phyloP scores from a whole-genome alignment of 1,284 basidiomycete genomes.

The Cryptococcus sp. region DNA sequence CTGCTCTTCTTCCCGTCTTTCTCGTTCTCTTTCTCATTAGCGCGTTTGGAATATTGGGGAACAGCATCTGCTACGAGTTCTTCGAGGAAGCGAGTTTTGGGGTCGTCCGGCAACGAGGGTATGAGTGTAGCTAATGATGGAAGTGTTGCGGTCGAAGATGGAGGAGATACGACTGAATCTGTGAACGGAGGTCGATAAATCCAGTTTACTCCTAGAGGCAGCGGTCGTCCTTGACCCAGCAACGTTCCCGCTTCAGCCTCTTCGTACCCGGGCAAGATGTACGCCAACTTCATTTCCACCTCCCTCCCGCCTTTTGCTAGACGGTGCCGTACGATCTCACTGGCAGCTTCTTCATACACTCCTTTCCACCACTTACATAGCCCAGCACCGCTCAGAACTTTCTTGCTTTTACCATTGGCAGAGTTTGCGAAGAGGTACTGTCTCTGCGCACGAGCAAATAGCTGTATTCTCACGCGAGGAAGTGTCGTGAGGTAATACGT shows the following conservation, averaged over 20 bases:
- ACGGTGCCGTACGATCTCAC: constrained; percentile 45
- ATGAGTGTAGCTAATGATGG: constrained; percentile 66
- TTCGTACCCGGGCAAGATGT: constrained; percentile 71
- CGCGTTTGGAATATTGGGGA: constrained; percentile 54
- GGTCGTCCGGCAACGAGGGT: constrained; percentile 88
- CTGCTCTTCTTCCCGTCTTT: constrained; percentile 27
- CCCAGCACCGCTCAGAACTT: constrained; percentile 71
- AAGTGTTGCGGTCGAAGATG: neutral
- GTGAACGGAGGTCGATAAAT: constrained; percentile 36
- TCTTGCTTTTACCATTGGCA: constrained; percentile 71
- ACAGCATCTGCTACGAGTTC: constrained; percentile 63
- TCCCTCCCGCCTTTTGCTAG: constrained; percentile 39
- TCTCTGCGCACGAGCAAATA: constrained; percentile 86
- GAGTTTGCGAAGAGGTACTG: constrained; percentile 96
- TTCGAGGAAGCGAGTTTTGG: constrained; percentile 86
- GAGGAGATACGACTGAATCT: constrained; percentile 11
- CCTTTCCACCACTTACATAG: constrained; percentile 93
- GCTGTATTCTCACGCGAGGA: constrained; percentile 69
- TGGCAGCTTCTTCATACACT: constrained; percentile 63
- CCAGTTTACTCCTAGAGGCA: constrained; percentile 37
- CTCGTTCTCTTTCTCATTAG: neutral
- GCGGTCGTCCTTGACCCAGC: constrained; percentile 55
- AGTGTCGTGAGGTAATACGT: constrained; percentile 61
- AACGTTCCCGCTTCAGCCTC: constrained; percentile 69
- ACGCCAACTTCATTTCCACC: constrained; percentile 41